Evolutionary conservation across 1,284 basidiomycete genomes (phyloP).

Genomic region (Malassezia globosa): DNA sequence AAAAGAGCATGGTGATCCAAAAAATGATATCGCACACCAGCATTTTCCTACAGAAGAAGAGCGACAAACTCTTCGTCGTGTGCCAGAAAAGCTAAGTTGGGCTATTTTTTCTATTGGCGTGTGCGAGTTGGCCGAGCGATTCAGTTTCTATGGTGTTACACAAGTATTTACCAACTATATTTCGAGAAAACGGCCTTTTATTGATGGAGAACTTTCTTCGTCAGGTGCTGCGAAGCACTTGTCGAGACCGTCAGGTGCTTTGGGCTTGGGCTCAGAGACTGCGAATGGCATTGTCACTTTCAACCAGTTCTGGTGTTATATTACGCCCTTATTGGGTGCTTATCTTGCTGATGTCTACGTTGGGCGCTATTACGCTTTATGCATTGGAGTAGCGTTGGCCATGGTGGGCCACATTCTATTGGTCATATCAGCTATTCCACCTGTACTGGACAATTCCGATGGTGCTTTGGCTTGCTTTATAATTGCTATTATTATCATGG

Average conservation of each 20-base stretch:
- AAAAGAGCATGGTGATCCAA: constrained; percentile 1
- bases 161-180: constrained; percentile 43
- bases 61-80: constrained; percentile 30
- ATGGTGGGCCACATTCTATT: constrained; percentile 58
- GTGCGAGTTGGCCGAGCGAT: constrained; percentile 46
- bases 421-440: constrained; percentile 61
- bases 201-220: constrained; percentile 13
- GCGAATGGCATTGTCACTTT: constrained; percentile 43
- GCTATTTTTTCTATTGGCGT: constrained; percentile 38
- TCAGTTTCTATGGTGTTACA: constrained; percentile 43
- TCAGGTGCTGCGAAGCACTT: constrained; percentile 22
- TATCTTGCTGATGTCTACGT: constrained; percentile 49
- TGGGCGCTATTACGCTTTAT: constrained; percentile 51
- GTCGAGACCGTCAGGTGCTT: constrained; percentile 22
- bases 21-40: background rate
- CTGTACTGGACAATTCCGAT: constrained; percentile 55
- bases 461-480: constrained; percentile 57
- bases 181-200: constrained; percentile 29
- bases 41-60: constrained; percentile 36
- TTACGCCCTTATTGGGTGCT: constrained; percentile 40
- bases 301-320: constrained; percentile 43
- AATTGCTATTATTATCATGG: constrained; percentile 40
- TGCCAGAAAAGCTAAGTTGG: constrained; percentile 40
- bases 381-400: constrained; percentile 47
- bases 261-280: constrained; percentile 37